Conservation (phyloP, 176 grass and related monocot species). For the Olyra latifolia region DNA sequence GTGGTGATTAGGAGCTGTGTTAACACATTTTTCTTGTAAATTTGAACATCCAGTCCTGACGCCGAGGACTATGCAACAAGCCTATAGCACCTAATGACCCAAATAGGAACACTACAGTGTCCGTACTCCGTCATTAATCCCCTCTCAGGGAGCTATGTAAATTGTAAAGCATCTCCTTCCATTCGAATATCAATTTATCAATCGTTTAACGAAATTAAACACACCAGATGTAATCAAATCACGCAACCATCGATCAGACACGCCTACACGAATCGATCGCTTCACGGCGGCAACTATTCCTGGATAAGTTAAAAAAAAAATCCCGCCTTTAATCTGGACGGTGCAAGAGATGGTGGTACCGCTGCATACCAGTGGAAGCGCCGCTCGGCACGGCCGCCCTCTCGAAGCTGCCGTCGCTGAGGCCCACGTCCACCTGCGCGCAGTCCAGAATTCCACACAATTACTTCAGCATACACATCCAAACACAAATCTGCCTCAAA, state of each 20-base stretch:
- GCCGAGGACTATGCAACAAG: neutral
- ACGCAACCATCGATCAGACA: neutral
- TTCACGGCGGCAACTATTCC: neutral
- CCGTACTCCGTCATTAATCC: neutral
- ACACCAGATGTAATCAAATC: neutral
- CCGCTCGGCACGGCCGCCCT: constrained; percentile 89
- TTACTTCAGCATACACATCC: neutral
- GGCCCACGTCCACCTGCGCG: constrained; percentile 57
- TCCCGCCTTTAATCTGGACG: neutral
- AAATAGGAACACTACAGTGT: neutral
- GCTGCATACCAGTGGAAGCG: constrained; percentile 75
- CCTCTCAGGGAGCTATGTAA: neutral
- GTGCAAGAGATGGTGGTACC: neutral
- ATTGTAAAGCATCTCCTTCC: neutral
- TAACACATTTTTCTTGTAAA: neutral
- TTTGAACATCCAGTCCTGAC: neutral
- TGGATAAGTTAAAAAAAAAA: neutral
- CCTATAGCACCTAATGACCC: too few species aligned
- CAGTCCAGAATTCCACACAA: neutral
- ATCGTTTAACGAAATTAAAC: neutral
- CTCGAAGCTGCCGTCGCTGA: constrained; percentile 62
- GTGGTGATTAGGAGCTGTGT: neutral
- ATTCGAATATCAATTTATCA: neutral
- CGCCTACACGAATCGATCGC: neutral
- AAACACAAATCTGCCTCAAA: neutral